Evolutionary conservation across 305 asterid genomes (phyloP), one percentile per base, ranked within the genome.

Genomic region (Fraxinus sp.): DNA sequence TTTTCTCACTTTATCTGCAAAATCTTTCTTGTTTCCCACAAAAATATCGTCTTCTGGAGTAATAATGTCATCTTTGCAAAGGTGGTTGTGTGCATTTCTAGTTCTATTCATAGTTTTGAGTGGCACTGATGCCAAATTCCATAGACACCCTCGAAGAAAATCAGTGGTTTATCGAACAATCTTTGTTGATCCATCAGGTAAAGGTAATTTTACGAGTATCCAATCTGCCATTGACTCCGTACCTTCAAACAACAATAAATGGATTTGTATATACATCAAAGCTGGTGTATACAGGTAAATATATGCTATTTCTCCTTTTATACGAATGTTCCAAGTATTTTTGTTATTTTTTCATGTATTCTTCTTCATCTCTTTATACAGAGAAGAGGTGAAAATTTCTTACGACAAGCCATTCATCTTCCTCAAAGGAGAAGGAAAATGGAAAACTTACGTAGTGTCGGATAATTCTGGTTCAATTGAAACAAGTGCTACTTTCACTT

Each of bases 151-250:
- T 10, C 70, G 36, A 8, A 72, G 68, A 49, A 77, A 13, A 52
- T 52, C 66, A 22, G 37, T 14, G 16, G 26, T 4, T 30, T 80
- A 77, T 49, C 66, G 72, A 14, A 88, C 88, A 30, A 79, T 94
- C 26, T 30, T 7, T 46, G 97, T 94, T n/a, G 91, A 91, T 88
- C 86, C 39, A 39, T 83, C 90, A 9, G 93, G 94, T 0, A 33
- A 41, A n/a, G 93, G 91, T 57, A 62, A 89, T 59, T 89, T 87
- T 88, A 70, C 72, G 4, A 87, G 83, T 7, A 92, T 94, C 79
- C 95, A 93, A 89, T 80, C 89, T 3, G 98, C 98, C 0, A 87
- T 94, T 78, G 80, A 93, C 78, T 77, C 79, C 14, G 84, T 93
- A 22, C 97, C 95, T 57, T 33, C 86, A 1, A 22, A 83, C 77